These are phyloP conservation scores for Delitschia confertaspora DNA, from an alignment of 495 filamentous ascomycete species.

Conservation along the genomic window DNA sequence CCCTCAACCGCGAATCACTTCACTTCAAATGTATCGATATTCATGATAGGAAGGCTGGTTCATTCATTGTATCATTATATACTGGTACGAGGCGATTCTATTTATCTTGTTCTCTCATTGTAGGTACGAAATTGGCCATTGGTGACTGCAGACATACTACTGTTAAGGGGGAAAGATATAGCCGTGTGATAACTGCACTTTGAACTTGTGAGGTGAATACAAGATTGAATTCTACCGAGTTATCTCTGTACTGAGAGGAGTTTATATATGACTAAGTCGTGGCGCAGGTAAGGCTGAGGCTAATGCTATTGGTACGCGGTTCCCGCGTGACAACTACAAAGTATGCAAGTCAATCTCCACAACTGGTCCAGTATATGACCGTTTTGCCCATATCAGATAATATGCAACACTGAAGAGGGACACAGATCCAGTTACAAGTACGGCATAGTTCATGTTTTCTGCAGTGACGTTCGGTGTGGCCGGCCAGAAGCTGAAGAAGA, in stretches of 20 bases:
- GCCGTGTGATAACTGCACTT: background rate
- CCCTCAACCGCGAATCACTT: no score
- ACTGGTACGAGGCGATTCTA: no score
- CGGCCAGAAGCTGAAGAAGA: conserved; percentile 50
- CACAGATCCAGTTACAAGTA: conserved; percentile 37
- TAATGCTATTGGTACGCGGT: background rate
- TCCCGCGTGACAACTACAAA: background rate
- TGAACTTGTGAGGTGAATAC: no score
- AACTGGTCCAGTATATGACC: conserved; percentile 42
- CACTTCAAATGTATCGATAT: no score
- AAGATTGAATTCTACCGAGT: background rate
- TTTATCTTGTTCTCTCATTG: no score
- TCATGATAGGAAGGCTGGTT: no score
- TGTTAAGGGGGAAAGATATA: background rate
- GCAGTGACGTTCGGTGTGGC: conserved; percentile 30
- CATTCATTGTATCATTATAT: no score
- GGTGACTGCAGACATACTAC: no score
- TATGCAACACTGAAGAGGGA: conserved; percentile 41
- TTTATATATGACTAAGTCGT: conserved; percentile 1
- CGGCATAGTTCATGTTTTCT: conserved; percentile 41
- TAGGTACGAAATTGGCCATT: no score
- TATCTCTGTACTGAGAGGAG: background rate
- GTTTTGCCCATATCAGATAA: conserved; percentile 38
- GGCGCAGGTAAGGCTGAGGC: no score
- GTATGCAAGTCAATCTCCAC: conserved; percentile 32